Evolutionary conservation across 192 early-diverging fungal genomes (phyloP), one percentile per base, ranked within the genome.

Genomic region (Rhizophagus prolifer): DNA sequence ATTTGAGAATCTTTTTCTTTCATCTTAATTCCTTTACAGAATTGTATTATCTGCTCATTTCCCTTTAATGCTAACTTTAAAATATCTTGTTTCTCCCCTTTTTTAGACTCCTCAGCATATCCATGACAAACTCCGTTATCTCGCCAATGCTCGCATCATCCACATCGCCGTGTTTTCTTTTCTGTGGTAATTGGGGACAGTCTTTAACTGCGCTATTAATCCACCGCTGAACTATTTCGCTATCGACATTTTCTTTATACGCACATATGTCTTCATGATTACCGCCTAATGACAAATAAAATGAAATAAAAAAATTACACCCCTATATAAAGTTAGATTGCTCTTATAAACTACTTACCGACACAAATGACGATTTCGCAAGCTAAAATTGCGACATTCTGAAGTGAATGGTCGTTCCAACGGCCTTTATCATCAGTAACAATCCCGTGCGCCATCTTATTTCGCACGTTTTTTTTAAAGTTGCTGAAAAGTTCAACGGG

Each of bases 361-460:
- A 74, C 3, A 63, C 72, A 74, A 63, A 72, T 72, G 0, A 74
- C 26, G 21, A 74, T 19, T 46, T 74, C 72, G 25, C 58, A 74
- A 41, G 72, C 72, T 41, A 74, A 62, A 13, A 74, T 16, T 10
- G 72, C 21, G 9, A 74, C 72, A 46, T 74, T 10, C 38, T 74
- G 72, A 44, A 74, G 72, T 62, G 59, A 13, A 63, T 62, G 72
- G 13, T 74, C 60, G 13, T 31, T 74, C 60, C 72, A 74, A 30
- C 38, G 72, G 9, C 60, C 72, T 46, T 62, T 63, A 23, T 25
- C 23, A 31, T 63, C 46, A 62, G 38, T 21, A 21, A 74, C n/a
- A 23, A 74, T 74, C n/a, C 72, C 72, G 41, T 74, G 72, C 16
- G 72, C 60, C 72, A 74, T 44, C 25, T 62, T 74, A 8, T 74